Evolutionary conservation across 371 early-diverging fungal species (phyloP).

Genomic region (Mortierella sp.): DNA sequence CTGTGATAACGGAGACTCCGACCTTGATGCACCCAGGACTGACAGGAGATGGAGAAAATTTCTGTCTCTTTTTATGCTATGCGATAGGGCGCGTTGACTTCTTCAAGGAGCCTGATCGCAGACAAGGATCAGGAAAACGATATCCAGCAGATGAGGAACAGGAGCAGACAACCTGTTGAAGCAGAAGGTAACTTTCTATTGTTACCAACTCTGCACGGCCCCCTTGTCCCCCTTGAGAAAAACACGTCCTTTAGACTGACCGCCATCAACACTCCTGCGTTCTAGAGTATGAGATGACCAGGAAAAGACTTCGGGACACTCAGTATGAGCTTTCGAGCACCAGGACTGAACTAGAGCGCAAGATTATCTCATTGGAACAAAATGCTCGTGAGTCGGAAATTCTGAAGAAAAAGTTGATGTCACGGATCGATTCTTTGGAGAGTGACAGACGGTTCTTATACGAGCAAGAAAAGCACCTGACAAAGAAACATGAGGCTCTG

Average conservation of each 20-base stretch:
- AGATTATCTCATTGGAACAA: constrained; percentile 40
- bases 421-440: constrained; percentile 35
- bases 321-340: constrained; percentile 48
- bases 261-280: no score
- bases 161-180: constrained; percentile 19
- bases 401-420: constrained; percentile 34
- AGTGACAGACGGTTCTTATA: constrained; percentile 47
- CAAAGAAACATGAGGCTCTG: constrained; percentile 22
- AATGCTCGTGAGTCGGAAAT: constrained; percentile 28
- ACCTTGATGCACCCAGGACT: no score
- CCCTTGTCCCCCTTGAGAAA: neutral
- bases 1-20: no score
- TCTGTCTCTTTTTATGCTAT: no score
- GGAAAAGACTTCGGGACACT: constrained; percentile 41
- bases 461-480: constrained; percentile 32
- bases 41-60: no score
- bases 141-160: constrained; percentile 22
- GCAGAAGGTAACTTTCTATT: constrained; percentile 27
- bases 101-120: constrained; percentile 13
- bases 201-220: neutral
- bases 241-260: neutral
- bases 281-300: constrained; percentile 41
- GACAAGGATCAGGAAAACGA: constrained; percentile 36
- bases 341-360: constrained; percentile 34
- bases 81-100: constrained; percentile 4